A percentile compares a stretch with the other conserved stretches of the same genome.
Conservation (phyloP, 148 eudicot species). For the Fallopia convolvulus region DNA sequence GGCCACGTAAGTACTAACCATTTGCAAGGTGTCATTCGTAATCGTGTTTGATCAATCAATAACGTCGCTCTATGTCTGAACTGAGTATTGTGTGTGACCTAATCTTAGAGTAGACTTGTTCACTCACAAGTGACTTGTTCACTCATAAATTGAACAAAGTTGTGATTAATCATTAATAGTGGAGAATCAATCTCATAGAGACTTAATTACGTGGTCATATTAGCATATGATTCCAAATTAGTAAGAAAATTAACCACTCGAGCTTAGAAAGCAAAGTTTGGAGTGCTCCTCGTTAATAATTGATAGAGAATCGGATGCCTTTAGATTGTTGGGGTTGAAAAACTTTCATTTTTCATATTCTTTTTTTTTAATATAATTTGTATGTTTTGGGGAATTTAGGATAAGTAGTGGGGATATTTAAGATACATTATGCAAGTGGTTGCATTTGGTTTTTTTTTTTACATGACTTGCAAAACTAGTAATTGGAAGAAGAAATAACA, state of each 20-base stretch:
- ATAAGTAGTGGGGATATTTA: not conserved
- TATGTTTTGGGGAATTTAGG: slow-evolving; percentile 2
- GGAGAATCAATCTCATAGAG: not conserved
- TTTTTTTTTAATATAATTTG: not conserved
- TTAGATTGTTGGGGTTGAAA: not conserved
- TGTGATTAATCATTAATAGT: not conserved
- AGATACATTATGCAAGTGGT: slow-evolving; percentile 3
- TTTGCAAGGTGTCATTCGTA: too few species aligned
- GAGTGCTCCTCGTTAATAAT: not conserved
- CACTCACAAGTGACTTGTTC: too few species aligned
- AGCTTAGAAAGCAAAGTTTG: not conserved
- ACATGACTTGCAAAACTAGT: not conserved
- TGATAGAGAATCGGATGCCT: slow-evolving; percentile 9
- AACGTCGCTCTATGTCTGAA: too few species aligned
- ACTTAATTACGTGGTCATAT: not conserved
- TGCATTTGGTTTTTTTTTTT: not conserved
- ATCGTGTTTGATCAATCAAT: too few species aligned
- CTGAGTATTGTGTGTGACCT: too few species aligned
- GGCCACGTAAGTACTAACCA: too few species aligned
- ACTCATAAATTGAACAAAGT: not conserved
- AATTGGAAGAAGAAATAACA: not conserved
- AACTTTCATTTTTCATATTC: not conserved
- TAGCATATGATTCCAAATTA: slow-evolving; percentile 10
- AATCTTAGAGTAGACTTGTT: too few species aligned
- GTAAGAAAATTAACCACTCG: not conserved